These are phyloP conservation scores for Hygrocybe punicea DNA, from an alignment of 768 basidiomycete species.

Conservation along the genomic window DNA sequence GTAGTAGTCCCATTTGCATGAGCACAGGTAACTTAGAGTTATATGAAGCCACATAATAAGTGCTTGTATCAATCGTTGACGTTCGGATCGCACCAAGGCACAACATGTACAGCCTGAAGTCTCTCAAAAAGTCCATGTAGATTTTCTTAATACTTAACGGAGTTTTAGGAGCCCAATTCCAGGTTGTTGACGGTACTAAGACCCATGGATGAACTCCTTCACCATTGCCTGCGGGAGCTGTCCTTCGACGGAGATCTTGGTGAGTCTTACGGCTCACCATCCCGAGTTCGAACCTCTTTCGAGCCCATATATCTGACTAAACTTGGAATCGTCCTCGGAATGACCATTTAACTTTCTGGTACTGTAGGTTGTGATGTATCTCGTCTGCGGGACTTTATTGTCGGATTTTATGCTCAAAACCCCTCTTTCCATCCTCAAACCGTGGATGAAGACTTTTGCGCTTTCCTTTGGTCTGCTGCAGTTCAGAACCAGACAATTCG, in stretches of 20 bases:
- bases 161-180: too few species aligned
- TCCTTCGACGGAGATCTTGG: constrained; percentile 90
- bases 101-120: too few species aligned
- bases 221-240: constrained; percentile 80
- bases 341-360: constrained; percentile 14
- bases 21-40: too few species aligned
- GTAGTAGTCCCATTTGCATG: too few species aligned
- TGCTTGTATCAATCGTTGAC: too few species aligned
- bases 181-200: too few species aligned
- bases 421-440: constrained; percentile 46
- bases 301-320: constrained; percentile 6
- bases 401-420: constrained; percentile 56
- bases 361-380: constrained; percentile 66
- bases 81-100: too few species aligned
- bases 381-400: constrained; percentile 68
- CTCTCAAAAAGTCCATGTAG: too few species aligned
- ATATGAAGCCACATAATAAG: too few species aligned
- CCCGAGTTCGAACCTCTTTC: constrained; percentile 49
- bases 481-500: constrained; percentile 70
- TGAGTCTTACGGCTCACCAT: too few species aligned
- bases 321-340: constrained; percentile 12
- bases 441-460: constrained; percentile 70
- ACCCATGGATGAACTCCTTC: constrained; percentile 89
- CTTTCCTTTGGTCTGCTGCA: constrained; percentile 80
- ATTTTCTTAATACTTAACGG: too few species aligned